A percentile compares a stretch with the other conserved stretches of the same genome.
These are phyloP conservation scores for Plasmodiophora brassicae DNA, from an alignment of 208 protist genomes.

Conservation along the genomic window DNA sequence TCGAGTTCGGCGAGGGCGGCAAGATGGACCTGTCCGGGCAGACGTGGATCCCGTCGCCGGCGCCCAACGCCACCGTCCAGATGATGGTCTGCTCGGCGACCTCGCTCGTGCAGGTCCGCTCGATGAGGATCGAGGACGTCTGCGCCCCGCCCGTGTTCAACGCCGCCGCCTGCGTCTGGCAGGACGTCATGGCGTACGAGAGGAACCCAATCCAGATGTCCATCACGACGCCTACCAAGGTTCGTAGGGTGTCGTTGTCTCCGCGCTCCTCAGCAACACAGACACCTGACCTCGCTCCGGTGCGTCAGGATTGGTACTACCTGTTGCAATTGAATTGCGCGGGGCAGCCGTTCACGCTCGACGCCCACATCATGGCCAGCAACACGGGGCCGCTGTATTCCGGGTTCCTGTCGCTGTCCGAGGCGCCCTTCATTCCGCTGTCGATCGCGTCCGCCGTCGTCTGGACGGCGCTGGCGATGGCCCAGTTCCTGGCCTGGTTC, in stretches of 20 bases:
- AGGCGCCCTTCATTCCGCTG: background rate
- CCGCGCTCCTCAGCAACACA: no score
- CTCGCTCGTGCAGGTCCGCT: background rate
- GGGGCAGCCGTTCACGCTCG: background rate
- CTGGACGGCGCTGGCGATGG: background rate
- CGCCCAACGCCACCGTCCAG: background rate
- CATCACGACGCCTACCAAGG: background rate
- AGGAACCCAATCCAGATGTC: background rate
- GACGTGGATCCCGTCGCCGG: background rate
- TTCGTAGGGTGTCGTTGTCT: no score
- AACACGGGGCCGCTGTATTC: background rate
- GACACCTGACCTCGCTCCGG: no score
- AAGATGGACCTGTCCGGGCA: background rate
- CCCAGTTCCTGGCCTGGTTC: slow-evolving; percentile 3
- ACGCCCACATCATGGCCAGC: background rate
- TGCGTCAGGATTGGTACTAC: slow-evolving; percentile 14
- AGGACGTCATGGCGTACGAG: background rate
- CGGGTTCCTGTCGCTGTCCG: background rate
- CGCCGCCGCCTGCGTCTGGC: background rate
- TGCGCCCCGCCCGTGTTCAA: background rate
- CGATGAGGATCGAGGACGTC: background rate
- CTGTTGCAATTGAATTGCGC: slow-evolving; percentile 3
- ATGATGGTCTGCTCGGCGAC: slow-evolving; percentile 5
- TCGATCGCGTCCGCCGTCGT: background rate
- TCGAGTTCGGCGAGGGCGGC: background rate